Base-by-base conservation (phyloP, 345 rosid species). In the Hibiscus trionum region DNA sequence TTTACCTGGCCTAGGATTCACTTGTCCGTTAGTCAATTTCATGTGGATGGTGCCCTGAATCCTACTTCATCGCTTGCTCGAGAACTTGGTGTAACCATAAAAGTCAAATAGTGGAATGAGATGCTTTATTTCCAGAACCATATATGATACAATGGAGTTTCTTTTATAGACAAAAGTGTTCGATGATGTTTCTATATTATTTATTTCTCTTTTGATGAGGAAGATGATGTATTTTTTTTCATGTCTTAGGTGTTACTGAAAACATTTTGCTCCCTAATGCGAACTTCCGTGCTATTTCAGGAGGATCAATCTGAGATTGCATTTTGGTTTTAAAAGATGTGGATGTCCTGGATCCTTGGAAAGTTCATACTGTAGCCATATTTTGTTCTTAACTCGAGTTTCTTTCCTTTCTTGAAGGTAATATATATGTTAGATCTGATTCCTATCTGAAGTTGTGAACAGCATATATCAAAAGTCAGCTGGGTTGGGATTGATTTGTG, bases 311-410 rank as follows among this genome's bases (percentile, higher is more conserved):
- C 35, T 44, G 69, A 65, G 69, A 65, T 65, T 21, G 69, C 33
- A 65, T 65, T 65, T 65, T 65, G 52, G 69, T 44, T 42, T 65
- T 19, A 50, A 65, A 65, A 44, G 69, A 65, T 42, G 53, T 44
- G 55, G 33, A 65, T 65, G 69, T 64, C 53, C 52, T 65, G 69
- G 69, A 65, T 65, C 69, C 69, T 39, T 65, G 53, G 33, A 65
- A 65, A 65, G 53, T 44, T 65, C 44, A 10, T 44, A 65, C 69
- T 44, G 4, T 5, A 65, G 10, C 69, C 69, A 65, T 65, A 44
- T 65, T 65, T 65, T 44, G 11, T 65, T 44, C 29, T 65, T 49
- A 64, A 17, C 52, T 64, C 19, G n/a, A 21, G 15, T 65, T 42
- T 65, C 33, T 65, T 42, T 64, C 1, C 5, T 53, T 17, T n/a